These are phyloP conservation scores for Juncus inflexus DNA, from an alignment of 176 grass and related monocot species.

Conservation along the genomic window DNA sequence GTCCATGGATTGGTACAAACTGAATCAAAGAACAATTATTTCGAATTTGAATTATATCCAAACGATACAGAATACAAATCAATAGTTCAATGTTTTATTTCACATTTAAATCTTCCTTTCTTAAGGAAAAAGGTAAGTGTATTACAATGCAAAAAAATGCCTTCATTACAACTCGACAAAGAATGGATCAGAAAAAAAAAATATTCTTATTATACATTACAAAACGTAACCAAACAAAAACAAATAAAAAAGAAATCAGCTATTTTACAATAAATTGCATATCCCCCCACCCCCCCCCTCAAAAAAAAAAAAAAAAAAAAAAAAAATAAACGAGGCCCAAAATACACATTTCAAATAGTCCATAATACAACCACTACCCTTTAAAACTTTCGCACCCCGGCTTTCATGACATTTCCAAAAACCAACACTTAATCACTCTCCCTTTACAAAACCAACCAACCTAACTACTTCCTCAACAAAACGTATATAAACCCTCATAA, in stretches of 20 bases:
- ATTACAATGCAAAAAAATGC: slow-evolving; percentile 30
- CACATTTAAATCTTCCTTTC: neutral
- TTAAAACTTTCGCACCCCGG: neutral
- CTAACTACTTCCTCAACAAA: no score
- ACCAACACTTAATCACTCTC: slow-evolving; percentile 7
- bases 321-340: slow-evolving; percentile 6
- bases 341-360: neutral
- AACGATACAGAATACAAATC: slow-evolving; percentile 3
- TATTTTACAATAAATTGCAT: slow-evolving; percentile 92
- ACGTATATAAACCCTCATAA: no score
- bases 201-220: slow-evolving; percentile 52
- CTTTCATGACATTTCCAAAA: neutral
- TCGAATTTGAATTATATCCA: neutral
- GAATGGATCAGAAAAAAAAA: slow-evolving; percentile 50
- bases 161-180: slow-evolving; percentile 49
- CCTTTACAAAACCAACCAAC: no score
- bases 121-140: neutral
- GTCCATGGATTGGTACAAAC: no score
- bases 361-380: neutral
- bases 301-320: no score
- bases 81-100: neutral
- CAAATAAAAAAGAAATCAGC: slow-evolving; percentile 38
- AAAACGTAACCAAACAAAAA: slow-evolving; percentile 24
- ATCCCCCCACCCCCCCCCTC: slow-evolving; percentile 1
- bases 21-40: no score